phyloP scores from a whole-genome alignment of 75 land plant genomes.

The Picea sitchensis region DNA sequence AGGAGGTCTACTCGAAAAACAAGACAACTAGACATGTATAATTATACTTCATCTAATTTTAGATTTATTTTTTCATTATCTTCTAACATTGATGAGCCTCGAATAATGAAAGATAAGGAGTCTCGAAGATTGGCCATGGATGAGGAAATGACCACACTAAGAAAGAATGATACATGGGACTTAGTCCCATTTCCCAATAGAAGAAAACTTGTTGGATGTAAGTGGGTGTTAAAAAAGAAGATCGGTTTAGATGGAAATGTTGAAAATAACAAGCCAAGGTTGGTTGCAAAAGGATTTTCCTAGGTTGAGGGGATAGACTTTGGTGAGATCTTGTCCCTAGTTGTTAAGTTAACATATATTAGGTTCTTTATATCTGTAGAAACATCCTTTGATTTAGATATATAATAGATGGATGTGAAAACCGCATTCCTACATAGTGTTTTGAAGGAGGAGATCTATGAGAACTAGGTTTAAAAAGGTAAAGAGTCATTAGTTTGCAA shows the following conservation, averaged over 20 bases:
- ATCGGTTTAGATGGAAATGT: slow-evolving; percentile 11
- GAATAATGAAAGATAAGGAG: not conserved
- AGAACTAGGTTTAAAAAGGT: too few relatives aligned
- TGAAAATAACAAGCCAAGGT: not conserved
- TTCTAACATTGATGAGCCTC: not conserved
- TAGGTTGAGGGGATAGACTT: not conserved
- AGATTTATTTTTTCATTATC: too few relatives aligned
- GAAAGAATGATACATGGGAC: slow-evolving; percentile 21
- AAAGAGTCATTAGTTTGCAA: too few relatives aligned
- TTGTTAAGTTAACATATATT: too few relatives aligned
- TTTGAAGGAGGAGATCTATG: too few relatives aligned
- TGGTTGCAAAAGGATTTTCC: not conserved
- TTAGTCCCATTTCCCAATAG: slow-evolving; percentile 12
- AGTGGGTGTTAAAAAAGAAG: slow-evolving; percentile 27
- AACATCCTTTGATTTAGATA: too few relatives aligned
- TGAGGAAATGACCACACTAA: slow-evolving; percentile 14
- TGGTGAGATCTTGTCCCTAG: not conserved
- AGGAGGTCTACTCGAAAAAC: too few relatives aligned
- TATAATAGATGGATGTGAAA: too few relatives aligned
- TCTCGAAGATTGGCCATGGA: slow-evolving; percentile 7
- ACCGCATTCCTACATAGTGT: too few relatives aligned
- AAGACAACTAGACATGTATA: too few relatives aligned
- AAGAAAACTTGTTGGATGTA: not conserved
- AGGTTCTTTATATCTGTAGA: too few relatives aligned
- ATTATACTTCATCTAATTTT: not conserved